A percentile compares a stretch with the other conserved stretches of the same genome.
phyloP scores from a whole-genome alignment of 345 rosid genomes.

The Arabidopsis arenosa region DNA sequence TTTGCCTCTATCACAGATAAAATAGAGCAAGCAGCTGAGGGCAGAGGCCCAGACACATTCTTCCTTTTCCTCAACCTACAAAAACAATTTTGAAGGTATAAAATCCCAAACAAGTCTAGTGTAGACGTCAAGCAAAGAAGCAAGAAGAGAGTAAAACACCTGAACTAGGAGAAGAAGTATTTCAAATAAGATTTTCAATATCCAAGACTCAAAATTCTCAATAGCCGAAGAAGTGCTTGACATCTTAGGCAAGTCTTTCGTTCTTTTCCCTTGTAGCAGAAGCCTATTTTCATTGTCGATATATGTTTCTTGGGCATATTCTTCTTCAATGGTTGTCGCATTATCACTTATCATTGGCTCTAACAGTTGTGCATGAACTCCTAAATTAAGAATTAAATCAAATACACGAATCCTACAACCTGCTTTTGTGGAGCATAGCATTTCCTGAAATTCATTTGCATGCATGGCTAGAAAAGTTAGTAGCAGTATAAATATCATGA shows the following conservation, averaged over 20 bases:
- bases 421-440: constrained; percentile 82
- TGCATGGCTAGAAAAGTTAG: constrained; percentile 37
- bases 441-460: constrained; percentile 66
- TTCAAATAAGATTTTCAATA: constrained; percentile 83
- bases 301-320: constrained; percentile 73
- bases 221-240: constrained; percentile 67
- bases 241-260: constrained; percentile 57
- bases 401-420: constrained; percentile 88
- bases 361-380: constrained; percentile 94
- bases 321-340: constrained; percentile 84
- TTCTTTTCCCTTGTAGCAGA: constrained; percentile 55
- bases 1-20: constrained; percentile 89
- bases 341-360: constrained; percentile 78
- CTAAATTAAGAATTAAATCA: constrained; percentile 95
- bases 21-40: constrained; percentile 93
- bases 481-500: constrained; percentile 30
- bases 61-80: constrained; percentile 83
- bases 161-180: constrained; percentile 94
- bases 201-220: constrained; percentile 88
- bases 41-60: constrained; percentile 98
- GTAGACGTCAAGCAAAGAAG: constrained; percentile 26
- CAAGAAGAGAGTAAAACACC: constrained; percentile 51
- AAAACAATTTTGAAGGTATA: constrained; percentile 38
- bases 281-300: constrained; percentile 63
- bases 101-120: constrained; percentile 26